Base-by-base conservation (phyloP, 176 grass and related monocot genomes). In the Triticum monococcum region DNA sequence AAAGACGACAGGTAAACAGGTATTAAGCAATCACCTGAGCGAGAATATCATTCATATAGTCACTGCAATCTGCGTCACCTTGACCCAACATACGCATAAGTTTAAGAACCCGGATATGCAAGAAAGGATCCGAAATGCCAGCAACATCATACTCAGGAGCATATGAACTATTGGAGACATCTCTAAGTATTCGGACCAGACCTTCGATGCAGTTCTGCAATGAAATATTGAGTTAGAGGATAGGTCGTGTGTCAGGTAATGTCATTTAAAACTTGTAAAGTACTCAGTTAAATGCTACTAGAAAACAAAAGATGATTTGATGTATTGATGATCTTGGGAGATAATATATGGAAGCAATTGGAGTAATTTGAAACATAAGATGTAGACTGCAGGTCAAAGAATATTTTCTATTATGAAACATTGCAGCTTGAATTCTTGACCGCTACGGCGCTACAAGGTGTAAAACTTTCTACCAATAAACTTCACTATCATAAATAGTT, bases 41-140 rank as follows among this genome's bases (percentile, higher is more conserved):
- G 78, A 98, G 93, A 91, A 98, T 95, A 75, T 98, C 96, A 84
- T 98, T 98, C 88, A 95, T 94, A 87, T 88, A 87, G 91, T 98
- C 96, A 91, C 93, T 95, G 74, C 89, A 93, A 57, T 98, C 96
- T 64, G 91, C 91, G 84, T 98, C 96, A 86, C 91, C 93, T 61
- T 95, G 93, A 74, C 96, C 96, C 90, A 98, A 86, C 26, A 95
- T 79, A 35, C 86, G 93, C 90, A 95, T 81, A 41, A 98, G 88
- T 89, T 92, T 98, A 91, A 98, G 96, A 28, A 88, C 91, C 46
- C 93, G 93, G 36, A 98, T 98, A 68, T 98, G 96, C 81, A 98
- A 90, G 83, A 98, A 98, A 23, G 96, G 96, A 64, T 98, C 96
- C 67, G 91, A 89, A 79, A 98, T 98, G 60, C 96, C 96, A 85